Percentiles rank a stretch among this genome's conserved stretches.
Conservation (phyloP, 352 stramenopile genomes). For the Plasmopara viticola region DNA sequence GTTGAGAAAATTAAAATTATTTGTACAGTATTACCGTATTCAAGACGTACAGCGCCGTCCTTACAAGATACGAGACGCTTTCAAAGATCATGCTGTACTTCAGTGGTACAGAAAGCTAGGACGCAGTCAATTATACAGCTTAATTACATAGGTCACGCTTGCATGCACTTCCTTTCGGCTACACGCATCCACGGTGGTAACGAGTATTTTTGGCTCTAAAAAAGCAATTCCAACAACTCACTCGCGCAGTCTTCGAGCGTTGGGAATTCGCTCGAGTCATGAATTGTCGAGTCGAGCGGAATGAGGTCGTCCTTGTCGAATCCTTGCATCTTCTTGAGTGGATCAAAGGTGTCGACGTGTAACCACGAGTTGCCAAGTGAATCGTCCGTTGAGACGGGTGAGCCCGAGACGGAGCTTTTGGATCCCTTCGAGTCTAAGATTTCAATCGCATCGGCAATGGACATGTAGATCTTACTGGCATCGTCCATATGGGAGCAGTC, state of each 20-base stretch:
- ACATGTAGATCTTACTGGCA: slow-evolving; percentile 37
- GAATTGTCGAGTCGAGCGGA: slow-evolving; percentile 23
- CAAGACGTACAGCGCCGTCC: background rate
- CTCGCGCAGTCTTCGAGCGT: slow-evolving; percentile 61
- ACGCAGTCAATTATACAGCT: slow-evolving; percentile 20
- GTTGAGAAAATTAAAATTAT: no score
- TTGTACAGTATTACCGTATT: background rate
- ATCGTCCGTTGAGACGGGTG: slow-evolving; percentile 26
- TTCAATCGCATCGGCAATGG: slow-evolving; percentile 35
- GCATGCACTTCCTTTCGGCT: slow-evolving; percentile 16
- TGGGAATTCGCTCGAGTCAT: slow-evolving; percentile 41
- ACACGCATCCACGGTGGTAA: slow-evolving; percentile 9
- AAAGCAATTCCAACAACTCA: slow-evolving; percentile 63
- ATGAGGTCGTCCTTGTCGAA: slow-evolving; percentile 20
- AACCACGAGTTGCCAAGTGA: slow-evolving; percentile 15
- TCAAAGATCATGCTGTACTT: slow-evolving; percentile 19
- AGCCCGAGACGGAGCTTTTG: slow-evolving; percentile 3
- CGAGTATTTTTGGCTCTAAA: slow-evolving; percentile 17
- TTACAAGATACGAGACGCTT: slow-evolving; percentile 5
- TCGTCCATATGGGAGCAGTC: slow-evolving; percentile 29
- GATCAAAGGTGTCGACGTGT: slow-evolving; percentile 13
- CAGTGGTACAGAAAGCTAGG: slow-evolving; percentile 26
- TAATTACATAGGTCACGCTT: slow-evolving; percentile 20
- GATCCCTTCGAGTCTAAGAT: slow-evolving; percentile 34
- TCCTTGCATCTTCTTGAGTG: slow-evolving; percentile 12